These are phyloP conservation scores for Pulveroboletus sp. DNA, from an alignment of 768 basidiomycete genomes.

Conservation along the genomic window DNA sequence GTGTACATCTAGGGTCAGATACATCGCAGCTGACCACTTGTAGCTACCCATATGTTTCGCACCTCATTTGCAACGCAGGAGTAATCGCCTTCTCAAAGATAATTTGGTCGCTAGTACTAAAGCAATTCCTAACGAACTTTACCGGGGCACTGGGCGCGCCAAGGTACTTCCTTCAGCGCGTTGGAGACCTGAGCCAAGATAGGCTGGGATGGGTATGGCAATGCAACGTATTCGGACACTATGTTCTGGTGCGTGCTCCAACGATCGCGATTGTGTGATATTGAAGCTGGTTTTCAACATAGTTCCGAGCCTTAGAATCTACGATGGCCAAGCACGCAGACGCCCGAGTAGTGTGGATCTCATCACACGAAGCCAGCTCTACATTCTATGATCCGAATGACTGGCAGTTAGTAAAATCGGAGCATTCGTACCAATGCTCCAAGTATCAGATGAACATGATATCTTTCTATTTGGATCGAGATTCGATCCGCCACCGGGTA, in stretches of 20 bases:
- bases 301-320: slow-evolving; percentile 65
- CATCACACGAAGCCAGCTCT: slow-evolving; percentile 63
- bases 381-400: slow-evolving; percentile 58
- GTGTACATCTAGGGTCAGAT: neutral
- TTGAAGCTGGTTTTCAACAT: slow-evolving; percentile 8
- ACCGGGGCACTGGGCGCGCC: slow-evolving; percentile 53
- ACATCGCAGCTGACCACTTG: neutral
- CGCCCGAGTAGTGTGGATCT: slow-evolving; percentile 75
- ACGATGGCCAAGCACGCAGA: slow-evolving; percentile 48
- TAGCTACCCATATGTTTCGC: slow-evolving; percentile 81
- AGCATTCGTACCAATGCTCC: slow-evolving; percentile 62
- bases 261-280: neutral
- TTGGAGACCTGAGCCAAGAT: slow-evolving; percentile 60
- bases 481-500: slow-evolving; percentile 31
- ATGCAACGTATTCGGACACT: slow-evolving; percentile 82
- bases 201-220: slow-evolving; percentile 83
- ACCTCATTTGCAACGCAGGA: slow-evolving; percentile 80
- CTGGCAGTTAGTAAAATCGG: slow-evolving; percentile 65
- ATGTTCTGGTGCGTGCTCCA: slow-evolving; percentile 56
- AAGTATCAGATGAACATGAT: slow-evolving; percentile 82
- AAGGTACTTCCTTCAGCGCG: slow-evolving; percentile 52
- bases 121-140: slow-evolving; percentile 47
- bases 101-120: slow-evolving; percentile 44
- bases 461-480: slow-evolving; percentile 49
- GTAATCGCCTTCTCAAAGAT: slow-evolving; percentile 56